Conservation (phyloP, 805 yeast species). For the Torulaspora delbrueckii region DNA sequence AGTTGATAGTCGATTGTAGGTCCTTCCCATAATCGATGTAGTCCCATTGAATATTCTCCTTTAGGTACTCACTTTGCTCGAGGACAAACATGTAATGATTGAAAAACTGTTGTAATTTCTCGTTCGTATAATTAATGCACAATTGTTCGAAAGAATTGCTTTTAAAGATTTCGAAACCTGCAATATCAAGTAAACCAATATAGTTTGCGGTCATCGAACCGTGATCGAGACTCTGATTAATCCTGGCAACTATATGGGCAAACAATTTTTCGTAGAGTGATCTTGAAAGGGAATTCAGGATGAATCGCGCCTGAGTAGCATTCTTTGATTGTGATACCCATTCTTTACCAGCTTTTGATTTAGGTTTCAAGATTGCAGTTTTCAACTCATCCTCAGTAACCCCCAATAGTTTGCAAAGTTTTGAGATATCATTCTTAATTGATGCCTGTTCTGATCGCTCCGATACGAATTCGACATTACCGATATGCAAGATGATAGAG, state of each 20-base stretch:
- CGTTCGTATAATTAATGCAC: conserved; percentile 95
- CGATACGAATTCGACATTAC: conserved; percentile 71
- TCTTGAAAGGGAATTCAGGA: conserved; percentile 84
- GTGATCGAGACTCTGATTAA: conserved; percentile 62
- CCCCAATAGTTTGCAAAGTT: conserved; percentile 60
- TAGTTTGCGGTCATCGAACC: conserved; percentile 46
- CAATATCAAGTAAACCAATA: conserved; percentile 95
- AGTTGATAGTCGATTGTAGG: conserved; percentile 87
- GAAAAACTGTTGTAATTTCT: conserved; percentile 94
- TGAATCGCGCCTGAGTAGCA: conserved; percentile 70
- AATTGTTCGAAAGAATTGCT: conserved; percentile 94
- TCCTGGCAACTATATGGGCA: conserved; percentile 65
- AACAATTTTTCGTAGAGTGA: conserved; percentile 80
- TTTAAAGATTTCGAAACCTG: conserved; percentile 95
- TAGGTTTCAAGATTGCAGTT: conserved; percentile 65
- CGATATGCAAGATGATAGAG: conserved; percentile 76
- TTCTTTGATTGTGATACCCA: conserved; percentile 73
- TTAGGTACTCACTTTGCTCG: conserved; percentile 92
- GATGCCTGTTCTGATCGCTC: conserved; percentile 73
- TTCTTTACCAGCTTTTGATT: conserved; percentile 88
- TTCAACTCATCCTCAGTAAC: conserved; percentile 47
- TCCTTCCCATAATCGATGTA: conserved; percentile 95
- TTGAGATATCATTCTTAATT: conserved; percentile 47
- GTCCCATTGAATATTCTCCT: conserved; percentile 93
- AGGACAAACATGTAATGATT: conserved; percentile 96